Percentiles rank a stretch among this genome's conserved stretches.
These are phyloP conservation scores for Blastobotrys americana DNA, from an alignment of 805 yeast genomes.

Conservation along the genomic window DNA sequence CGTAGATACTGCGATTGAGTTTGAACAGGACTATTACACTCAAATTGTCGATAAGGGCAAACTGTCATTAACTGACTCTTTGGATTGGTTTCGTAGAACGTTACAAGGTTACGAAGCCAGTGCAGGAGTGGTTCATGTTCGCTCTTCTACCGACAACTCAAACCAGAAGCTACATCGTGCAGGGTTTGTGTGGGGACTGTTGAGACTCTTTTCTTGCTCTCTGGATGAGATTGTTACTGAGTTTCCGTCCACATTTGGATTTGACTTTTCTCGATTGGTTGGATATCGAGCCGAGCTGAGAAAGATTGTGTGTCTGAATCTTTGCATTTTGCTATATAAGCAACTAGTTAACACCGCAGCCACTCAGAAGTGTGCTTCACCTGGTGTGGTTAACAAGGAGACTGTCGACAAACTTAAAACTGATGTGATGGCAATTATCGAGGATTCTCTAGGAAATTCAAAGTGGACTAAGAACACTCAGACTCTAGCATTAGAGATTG, in stretches of 20 bases:
- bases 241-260: conserved; percentile 76
- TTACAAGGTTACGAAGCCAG: conserved; percentile 14
- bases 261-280: conserved; percentile 75
- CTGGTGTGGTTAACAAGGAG: conserved; percentile 7
- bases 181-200: conserved; percentile 23
- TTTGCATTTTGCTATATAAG: conserved; percentile 65
- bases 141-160: conserved; percentile 7
- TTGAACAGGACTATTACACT: conserved; percentile 72
- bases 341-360: conserved; percentile 43
- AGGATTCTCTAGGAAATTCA: conserved; percentile 78
- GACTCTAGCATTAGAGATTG: conserved; percentile 62
- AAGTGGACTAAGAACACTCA: conserved; percentile 84
- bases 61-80: conserved; percentile 51
- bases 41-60: conserved; percentile 42
- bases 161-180: conserved; percentile 18
- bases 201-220: conserved; percentile 57
- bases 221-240: conserved; percentile 65
- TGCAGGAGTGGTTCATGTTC: background rate
- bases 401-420: conserved; percentile 47
- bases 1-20: conserved; percentile 78
- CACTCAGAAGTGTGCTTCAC: conserved; percentile 22
- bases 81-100: conserved; percentile 55
- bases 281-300: conserved; percentile 78
- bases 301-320: conserved; percentile 71
- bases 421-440: conserved; percentile 69